Base-by-base conservation (phyloP, 331 rosid genomes). In the Stylosanthes scabra region DNA sequence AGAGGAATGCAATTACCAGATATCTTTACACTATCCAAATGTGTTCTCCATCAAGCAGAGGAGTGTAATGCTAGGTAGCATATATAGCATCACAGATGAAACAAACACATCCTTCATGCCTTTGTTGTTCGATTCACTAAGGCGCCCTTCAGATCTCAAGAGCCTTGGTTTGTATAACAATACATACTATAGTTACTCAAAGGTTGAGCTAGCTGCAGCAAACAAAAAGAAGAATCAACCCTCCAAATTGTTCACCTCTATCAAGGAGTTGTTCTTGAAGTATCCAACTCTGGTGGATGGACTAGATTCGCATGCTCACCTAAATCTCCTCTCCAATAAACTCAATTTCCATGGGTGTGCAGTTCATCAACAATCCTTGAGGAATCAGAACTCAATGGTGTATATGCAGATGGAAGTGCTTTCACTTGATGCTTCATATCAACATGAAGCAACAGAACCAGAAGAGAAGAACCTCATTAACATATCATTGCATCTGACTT, bases 211-310 rank as follows among this genome's bases (percentile, higher is more conserved):
- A 3, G 70, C 70, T 20, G 31, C 7, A 62, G 25, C 62, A 61
- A 16, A 49, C 1, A 73, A 59, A 73, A 39, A 16, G 14, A 62
- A 11, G 51, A 61, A 73, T 39, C 78, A 61, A 20, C 69, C 52
- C 2, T 47, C 70, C 49, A 73, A 39, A 12, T 11, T 27, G 11
- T 20, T 73, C 41, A 47, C 8, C 54, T 59, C 45, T 9, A n/a
- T 62, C 52, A 73, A 62, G 42, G 31, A 73, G 37, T 39, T 50
- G 31, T 62, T 73, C 70, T 37, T 73, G 11, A 61, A 61, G 78
- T 50, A 73, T 73, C 78, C 70, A 73, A 54, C 70, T 62, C 15
- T 73, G 31, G 44, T 39, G 12, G 70, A 61, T 20, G 63, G 47
- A 73, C 70, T 49, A 55, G 54, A 69, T 55, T 51, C 8, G 25